Base-by-base conservation (phyloP, 805 yeast species). In the Jamesozyma piceae region DNA sequence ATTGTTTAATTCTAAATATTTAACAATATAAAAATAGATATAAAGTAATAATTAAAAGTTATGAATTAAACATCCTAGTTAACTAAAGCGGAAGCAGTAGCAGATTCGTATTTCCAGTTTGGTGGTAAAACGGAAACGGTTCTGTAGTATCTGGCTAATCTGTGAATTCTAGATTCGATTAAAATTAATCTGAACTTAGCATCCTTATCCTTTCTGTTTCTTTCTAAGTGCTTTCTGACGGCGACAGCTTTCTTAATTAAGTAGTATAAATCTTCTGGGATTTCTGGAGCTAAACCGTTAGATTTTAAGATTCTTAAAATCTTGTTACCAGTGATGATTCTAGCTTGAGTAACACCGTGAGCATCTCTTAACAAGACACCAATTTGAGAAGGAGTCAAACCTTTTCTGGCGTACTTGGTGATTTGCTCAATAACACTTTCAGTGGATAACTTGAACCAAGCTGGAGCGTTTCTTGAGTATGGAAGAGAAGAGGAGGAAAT, bases 181-280 rank as follows among this genome's bases (percentile, higher is more conserved):
- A 92, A 83, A 92, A 92, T 92, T 69, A 92, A 87, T 83, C 99
- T 87, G 95, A 92, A 92, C 79, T 92, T 92, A 64, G 98, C 92
- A 78, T 92, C 99, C 82, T 92, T 90, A 78, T 92, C 99, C 83
- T 92, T 92, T 86, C 99, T 89, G 97, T 92, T 92, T 77, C 94
- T 86, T 79, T 92, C 99, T 71, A 92, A 83, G 77, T 92, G 99
- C 86, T 92, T 92, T 88, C 99, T 92, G 74, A 94, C 96, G 60
- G 97, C 68, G 67, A 92, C 97, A 70, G 99, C 99, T 83, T 92
- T 92, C 88, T 90, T 92, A 71, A 92, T 92, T 75, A 92, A 83
- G 77, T 75, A 89, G 92, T 92, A 92, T 67, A 92, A 83, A 73
- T 92, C 99, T 82, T 92, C 99, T 75, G 99, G 99, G 68, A 92